These are phyloP conservation scores for Nissolia schottii DNA, from an alignment of 306 rosid species.

Conservation along the genomic window DNA sequence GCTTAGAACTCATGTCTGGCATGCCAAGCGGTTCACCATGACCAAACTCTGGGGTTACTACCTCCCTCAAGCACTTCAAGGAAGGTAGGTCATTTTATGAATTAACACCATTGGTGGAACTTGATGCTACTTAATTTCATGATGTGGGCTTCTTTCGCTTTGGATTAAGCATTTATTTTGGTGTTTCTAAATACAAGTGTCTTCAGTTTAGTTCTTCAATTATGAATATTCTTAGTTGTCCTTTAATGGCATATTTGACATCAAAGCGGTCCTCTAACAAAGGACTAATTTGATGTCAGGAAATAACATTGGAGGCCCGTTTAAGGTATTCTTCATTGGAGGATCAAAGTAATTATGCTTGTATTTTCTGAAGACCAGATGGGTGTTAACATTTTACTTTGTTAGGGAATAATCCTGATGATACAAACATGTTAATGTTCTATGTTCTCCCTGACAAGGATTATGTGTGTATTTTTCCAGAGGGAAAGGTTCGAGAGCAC, in stretches of 20 bases:
- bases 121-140: neutral
- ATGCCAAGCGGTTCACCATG: conserved; percentile 83
- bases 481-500: conserved; percentile 80
- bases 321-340: too few species aligned
- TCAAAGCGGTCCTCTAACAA: neutral
- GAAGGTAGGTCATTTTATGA: conserved; percentile 43
- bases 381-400: neutral
- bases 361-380: too few species aligned
- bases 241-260: neutral
- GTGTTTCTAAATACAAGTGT: neutral
- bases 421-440: too few species aligned
- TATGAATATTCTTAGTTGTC: neutral
- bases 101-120: neutral
- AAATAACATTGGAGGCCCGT: neutral
- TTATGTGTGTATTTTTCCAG: conserved; percentile 35
- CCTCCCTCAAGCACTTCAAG: conserved; percentile 76
- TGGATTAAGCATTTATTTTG: neutral
- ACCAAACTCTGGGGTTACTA: conserved; percentile 79
- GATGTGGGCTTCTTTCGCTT: neutral
- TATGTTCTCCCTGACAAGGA: neutral
- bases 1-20: conserved; percentile 91
- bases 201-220: neutral
- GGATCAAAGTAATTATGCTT: too few species aligned
- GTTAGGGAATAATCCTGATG: neutral
- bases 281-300: neutral